phyloP scores from a whole-genome alignment of 1,284 basidiomycete species.

The Agroathelia rolfsii region DNA sequence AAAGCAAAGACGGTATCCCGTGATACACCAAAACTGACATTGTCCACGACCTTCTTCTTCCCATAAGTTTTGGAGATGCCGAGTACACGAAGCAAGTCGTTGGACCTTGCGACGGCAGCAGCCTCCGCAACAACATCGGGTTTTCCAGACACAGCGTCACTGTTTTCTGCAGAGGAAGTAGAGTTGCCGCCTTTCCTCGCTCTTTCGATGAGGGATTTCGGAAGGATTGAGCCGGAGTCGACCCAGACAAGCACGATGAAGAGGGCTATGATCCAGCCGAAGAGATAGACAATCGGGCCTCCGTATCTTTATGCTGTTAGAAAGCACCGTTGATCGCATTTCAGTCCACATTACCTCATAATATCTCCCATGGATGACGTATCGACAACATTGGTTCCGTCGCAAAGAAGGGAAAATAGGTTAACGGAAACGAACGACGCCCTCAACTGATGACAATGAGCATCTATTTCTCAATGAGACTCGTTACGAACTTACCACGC shows the following conservation, averaged over 20 bases:
- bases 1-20: conserved; percentile 60
- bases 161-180: too few species aligned
- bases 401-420: conserved; percentile 66
- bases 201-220: too few species aligned
- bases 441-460: conserved; percentile 31
- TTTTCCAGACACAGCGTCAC: conserved; percentile 11
- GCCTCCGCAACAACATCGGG: conserved; percentile 49
- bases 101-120: conserved; percentile 32
- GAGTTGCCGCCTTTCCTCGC: too few species aligned
- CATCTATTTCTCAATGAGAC: neutral
- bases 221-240: conserved; percentile 47
- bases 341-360: too few species aligned
- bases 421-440: conserved; percentile 68
- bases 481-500: conserved; percentile 41
- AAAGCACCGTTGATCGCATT: too few species aligned
- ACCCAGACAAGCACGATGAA: conserved; percentile 50
- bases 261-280: conserved; percentile 43
- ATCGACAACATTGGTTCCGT: conserved; percentile 41
- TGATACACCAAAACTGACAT: conserved; percentile 62
- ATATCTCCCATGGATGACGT: conserved; percentile 41
- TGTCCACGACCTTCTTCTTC: conserved; percentile 54
- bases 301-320: too few species aligned
- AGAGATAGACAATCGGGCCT: conserved; percentile 67
- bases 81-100: conserved; percentile 55
- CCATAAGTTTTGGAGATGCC: conserved; percentile 58